Evolutionary conservation across 2,329 filamentous ascomycete genomes (phyloP), one percentile per base, ranked within the genome.

Genomic region (Hypoxylon sp.): DNA sequence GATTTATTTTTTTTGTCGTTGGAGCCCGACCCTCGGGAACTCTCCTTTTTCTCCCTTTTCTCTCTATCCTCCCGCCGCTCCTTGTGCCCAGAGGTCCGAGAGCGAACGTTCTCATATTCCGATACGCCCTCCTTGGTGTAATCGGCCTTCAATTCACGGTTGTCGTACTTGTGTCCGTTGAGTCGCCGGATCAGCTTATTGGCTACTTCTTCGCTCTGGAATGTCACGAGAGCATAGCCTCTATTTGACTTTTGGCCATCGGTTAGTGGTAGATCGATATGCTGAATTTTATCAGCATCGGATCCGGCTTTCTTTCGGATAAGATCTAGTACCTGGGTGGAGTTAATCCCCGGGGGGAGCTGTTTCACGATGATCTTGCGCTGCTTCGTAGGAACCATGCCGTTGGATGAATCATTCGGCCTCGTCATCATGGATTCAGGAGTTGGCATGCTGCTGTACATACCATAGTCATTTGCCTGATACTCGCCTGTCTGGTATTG

Each of bases 321-420:
- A 19, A 78, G 72, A 3, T 74, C 71, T 65, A 70, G 70, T 55
- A 78, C 66, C 58, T 78, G 75, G 24, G 73, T 62, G 39, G 68
- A 63, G 29, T 53, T 74, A 8, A 58, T 63, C 72, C 69, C 73
- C 9, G 73, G 59, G 29, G 73, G 73, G 58, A 78, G 72, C 14
- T 75, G 73, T 55, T 74, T 77, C 37, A 78, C 72, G 53, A 77
- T 75, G 19, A 78, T 74, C 52, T 78, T 78, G 35, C 76, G 76
- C 46, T 65, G 71, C 60, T 62, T 74, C 2, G 73, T 75, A 1
- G 71, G 57, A n/a, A 76, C 66, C 29, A 71, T 56, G 19, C 63
- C 65, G 14, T 33, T 57, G 46, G 52, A 53, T 29, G 60, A 10
- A 37, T 35, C 48, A 51, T 47, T 63, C 4, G 52, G 39, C 6